Base-by-base conservation (phyloP, 495 filamentous ascomycete genomes). In the Umbilicaria muhlenbergii region DNA sequence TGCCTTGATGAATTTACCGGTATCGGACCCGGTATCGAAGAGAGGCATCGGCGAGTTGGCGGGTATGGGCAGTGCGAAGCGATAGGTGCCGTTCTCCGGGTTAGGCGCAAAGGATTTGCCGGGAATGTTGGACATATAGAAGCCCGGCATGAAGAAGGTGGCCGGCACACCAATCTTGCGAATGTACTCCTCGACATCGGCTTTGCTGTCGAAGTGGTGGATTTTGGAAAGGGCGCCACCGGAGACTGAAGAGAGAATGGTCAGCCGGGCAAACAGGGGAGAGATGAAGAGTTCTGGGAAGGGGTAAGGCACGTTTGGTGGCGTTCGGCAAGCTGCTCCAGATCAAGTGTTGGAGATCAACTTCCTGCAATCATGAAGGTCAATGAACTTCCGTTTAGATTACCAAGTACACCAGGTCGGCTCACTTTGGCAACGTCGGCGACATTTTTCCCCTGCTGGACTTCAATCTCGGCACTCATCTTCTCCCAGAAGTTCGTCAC, bases 131-230 rank as follows among this genome's bases (percentile, higher is more conserved):
- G 59, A 60, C 75, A 78, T 79, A 62, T 70, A 81, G 49, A 67
- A 69, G 12, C 71, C 77, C 3, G 73, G 66, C 33, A 73, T 49
- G 49, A 79, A 65, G 51, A 71, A 78, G 0, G 70, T 73, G 44
- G 67, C 62, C 0, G 65, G 63, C 13, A 82, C 51, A 11, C 59
- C 66, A 11, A 60, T 40, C 11, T 39, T 16, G 34, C 65, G 60
- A 42, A 78, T 68, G 54, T 81, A 80, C 14, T 70, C 57, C 38
- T 74, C 77, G 8, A 81, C 64, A 1, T 63, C 46, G 16, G 74
- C 73, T 55, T 81, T 83, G 45, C 52, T 49, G 55, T 81, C 77
- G 49, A 80, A 83, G 54, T 80, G 75, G 21, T 64, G 55, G 21
- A 81, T 68, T 42, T 74, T 51, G n/a, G 56, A 41, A 11, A 71